phyloP scores from a whole-genome alignment of 2,329 filamentous ascomycete genomes.

The Monilinia vaccinii-corymbosi region DNA sequence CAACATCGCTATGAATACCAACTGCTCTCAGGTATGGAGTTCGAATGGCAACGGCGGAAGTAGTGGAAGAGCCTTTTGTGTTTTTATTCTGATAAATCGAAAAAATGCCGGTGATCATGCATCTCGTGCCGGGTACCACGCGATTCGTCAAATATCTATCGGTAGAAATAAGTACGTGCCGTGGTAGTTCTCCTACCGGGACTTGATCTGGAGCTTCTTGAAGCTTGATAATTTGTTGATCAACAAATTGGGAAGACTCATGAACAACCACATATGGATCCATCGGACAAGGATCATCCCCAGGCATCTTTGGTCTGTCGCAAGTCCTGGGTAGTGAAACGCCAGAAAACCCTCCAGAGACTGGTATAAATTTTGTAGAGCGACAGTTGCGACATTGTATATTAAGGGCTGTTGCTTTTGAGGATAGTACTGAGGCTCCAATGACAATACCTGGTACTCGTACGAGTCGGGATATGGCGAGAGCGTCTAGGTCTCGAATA shows the following conservation, averaged over 20 bases:
- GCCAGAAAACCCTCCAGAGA: conserved; percentile 80
- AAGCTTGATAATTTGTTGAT: conserved; percentile 96
- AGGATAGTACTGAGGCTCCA: conserved; percentile 90
- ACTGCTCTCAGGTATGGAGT: conserved; percentile 92
- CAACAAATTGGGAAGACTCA: conserved; percentile 88
- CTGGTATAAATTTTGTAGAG: conserved; percentile 57
- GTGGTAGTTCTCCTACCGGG: conserved; percentile 87
- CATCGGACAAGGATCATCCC: conserved; percentile 75
- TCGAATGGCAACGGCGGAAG: conserved; percentile 83
- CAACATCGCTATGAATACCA: conserved; percentile 82
- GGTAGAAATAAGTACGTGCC: conserved; percentile 93
- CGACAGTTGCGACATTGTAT: conserved; percentile 86
- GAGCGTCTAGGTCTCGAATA: conserved; percentile 87
- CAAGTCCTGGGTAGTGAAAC: conserved; percentile 78
- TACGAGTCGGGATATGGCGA: conserved; percentile 88
- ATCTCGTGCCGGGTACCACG: conserved; percentile 89
- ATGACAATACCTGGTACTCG: conserved; percentile 97
- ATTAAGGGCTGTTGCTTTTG: conserved; percentile 79
- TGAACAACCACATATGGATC: conserved; percentile 96
- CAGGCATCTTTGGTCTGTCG: conserved; percentile 50
- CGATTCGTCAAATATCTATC: conserved; percentile 92
- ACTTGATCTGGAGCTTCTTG: conserved; percentile 97
- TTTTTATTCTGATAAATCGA: conserved; percentile 95
- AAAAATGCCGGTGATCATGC: conserved; percentile 93
- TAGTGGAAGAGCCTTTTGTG: conserved; percentile 62